Base-by-base conservation (phyloP, 2,329 filamentous ascomycete species). In the Pseudogymnoascus sp. region DNA sequence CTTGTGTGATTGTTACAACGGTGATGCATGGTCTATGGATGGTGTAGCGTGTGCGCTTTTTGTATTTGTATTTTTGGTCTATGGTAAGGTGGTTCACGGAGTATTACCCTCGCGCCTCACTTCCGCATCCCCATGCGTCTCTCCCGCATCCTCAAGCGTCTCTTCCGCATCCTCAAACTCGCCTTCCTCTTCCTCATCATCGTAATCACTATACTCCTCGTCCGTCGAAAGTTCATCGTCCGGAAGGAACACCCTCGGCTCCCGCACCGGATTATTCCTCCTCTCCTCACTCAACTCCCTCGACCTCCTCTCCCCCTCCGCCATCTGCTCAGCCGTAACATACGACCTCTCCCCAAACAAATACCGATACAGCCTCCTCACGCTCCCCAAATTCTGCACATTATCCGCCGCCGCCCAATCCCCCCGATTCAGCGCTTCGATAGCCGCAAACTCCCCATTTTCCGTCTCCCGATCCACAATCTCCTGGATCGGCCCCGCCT, bases 371-470 rank as follows among this genome's bases (percentile, higher is more conserved):
- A 53, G 14, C 46, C 46, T 31, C 46, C 46, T 53, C 46, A 53
- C 46, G 14, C 46, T 53, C 1, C 46, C 14, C 46, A 53, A n/a
- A 28, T 53, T 53, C 46, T n/a, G 7, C 14, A 53, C 46, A 31
- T 72, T 16, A 59, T 69, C 24, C 66, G 66, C 65, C 68, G 64
- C 60, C 68, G 65, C 63, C 66, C 69, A 28, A 37, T 60, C 56
- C 28, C 28, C 35, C 22, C 31, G 6, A 28, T 50, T 62, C 28
- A 61, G 62, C 26, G n/a, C 35, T 11, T 28, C 56, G 19, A 62
- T 56, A 22, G 6, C 41, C 33, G 41, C 59, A 63, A 63, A 16
- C 14, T 53, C 46, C 14, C 46, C 46, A 53, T 53, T 53, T 14
- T 16, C 24, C 14, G 46, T 53, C 46, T 53, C 46, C 24, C 14